A percentile compares a stretch with the other conserved stretches of the same genome.
Conservation (phyloP, 768 basidiomycete genomes). For the Crepidotus variabilis region DNA sequence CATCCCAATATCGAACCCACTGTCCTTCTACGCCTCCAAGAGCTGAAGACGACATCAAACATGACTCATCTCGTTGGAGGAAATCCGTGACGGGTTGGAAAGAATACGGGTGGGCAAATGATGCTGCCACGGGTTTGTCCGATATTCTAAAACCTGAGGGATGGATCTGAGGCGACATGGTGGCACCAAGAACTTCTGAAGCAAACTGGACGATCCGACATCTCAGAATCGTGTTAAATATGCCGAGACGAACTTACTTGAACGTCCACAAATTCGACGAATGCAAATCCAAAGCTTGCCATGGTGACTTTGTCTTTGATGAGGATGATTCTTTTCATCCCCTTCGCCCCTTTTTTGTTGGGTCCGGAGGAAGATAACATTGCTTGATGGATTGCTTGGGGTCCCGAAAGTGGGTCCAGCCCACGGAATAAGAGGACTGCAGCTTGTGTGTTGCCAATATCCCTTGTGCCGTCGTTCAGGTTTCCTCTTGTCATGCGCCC, state of each 20-base stretch:
- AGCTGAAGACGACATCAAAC: slow-evolving; percentile 59
- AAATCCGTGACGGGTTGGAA: slow-evolving; percentile 80
- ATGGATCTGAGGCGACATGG: slow-evolving; percentile 82
- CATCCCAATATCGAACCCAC: slow-evolving; percentile 93
- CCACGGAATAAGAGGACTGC: slow-evolving; percentile 88
- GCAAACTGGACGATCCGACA: slow-evolving; percentile 57
- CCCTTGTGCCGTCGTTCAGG: slow-evolving; percentile 90
- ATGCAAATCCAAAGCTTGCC: slow-evolving; percentile 91
- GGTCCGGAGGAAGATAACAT: slow-evolving; percentile 80
- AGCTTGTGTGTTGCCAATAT: slow-evolving; percentile 85
- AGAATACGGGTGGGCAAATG: slow-evolving; percentile 89
- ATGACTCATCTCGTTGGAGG: slow-evolving; percentile 73
- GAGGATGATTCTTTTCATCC: slow-evolving; percentile 83
- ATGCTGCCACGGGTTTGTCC: slow-evolving; percentile 83
- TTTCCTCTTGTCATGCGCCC: slow-evolving; percentile 57
- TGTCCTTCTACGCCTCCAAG: slow-evolving; percentile 70
- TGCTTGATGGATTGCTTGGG: slow-evolving; percentile 82
- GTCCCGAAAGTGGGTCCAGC: slow-evolving; percentile 82
- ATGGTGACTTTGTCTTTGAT: slow-evolving; percentile 87
- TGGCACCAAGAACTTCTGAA: slow-evolving; percentile 74
- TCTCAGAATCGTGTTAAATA: slow-evolving; percentile 6
- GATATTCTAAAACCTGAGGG: slow-evolving; percentile 94
- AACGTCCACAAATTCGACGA: slow-evolving; percentile 86
- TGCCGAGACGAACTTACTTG: slow-evolving; percentile 48
- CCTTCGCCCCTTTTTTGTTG: slow-evolving; percentile 74